These are phyloP conservation scores for Carex scoparia DNA, from an alignment of 176 grass and related monocot genomes.

Conservation along the genomic window DNA sequence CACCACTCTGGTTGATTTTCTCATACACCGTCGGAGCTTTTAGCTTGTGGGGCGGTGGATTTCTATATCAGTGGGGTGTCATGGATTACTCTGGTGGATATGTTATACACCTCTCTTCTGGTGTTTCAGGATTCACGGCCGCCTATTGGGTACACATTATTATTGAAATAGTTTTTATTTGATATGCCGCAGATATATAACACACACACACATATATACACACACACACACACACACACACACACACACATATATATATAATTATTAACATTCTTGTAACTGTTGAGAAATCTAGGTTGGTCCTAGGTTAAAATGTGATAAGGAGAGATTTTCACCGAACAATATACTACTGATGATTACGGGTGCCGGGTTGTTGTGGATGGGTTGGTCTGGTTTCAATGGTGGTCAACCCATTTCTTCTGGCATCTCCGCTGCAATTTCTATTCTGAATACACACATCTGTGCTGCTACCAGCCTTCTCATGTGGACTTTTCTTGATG, in stretches of 20 bases:
- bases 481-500: conserved; percentile 75
- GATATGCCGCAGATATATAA: neutral
- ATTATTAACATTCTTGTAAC: neutral
- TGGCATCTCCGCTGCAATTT: conserved; percentile 53
- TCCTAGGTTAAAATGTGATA: conserved; percentile 51
- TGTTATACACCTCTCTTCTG: conserved; percentile 87
- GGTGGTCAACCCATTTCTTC: conserved; percentile 56
- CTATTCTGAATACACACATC: conserved; percentile 84
- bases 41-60: conserved; percentile 84
- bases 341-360: conserved; percentile 70
- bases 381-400: conserved; percentile 76
- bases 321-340: conserved; percentile 58
- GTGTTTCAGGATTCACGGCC: conserved; percentile 77
- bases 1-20: conserved; percentile 72
- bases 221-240: no score
- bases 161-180: neutral
- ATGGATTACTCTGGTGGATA: conserved; percentile 94
- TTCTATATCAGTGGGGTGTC: conserved; percentile 92
- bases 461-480: conserved; percentile 77
- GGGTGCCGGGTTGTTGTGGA: conserved; percentile 67
- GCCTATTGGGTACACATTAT: conserved; percentile 55
- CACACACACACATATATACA: no score
- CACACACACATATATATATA: neutral
- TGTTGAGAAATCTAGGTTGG: conserved; percentile 40
- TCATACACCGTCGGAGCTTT: conserved; percentile 89